These are phyloP conservation scores for Quercus berberidifolia DNA, from an alignment of 306 rosid genomes.

Conservation along the genomic window DNA sequence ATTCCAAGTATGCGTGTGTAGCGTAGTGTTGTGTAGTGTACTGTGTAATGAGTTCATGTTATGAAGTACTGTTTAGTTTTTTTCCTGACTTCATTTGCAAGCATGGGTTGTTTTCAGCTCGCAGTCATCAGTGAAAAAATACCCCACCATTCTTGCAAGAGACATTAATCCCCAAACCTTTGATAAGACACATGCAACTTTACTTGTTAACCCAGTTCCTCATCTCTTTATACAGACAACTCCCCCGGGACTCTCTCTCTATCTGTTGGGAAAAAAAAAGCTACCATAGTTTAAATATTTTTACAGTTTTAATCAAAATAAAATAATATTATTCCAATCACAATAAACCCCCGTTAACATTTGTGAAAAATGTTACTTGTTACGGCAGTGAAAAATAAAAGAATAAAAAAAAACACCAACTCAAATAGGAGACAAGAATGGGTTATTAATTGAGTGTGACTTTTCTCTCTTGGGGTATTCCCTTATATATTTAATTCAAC, in stretches of 20 bases:
- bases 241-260: slow-evolving; percentile 3
- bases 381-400: no score
- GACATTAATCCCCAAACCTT: slow-evolving; percentile 30
- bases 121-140: slow-evolving; percentile 21
- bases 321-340: no score
- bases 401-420: not conserved
- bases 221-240: slow-evolving; percentile 28
- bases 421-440: slow-evolving; percentile 6
- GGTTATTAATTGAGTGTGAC: slow-evolving; percentile 35
- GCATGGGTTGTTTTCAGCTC: slow-evolving; percentile 22
- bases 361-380: no score
- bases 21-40: not conserved
- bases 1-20: not conserved
- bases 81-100: slow-evolving; percentile 25
- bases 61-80: not conserved
- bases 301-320: no score
- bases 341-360: fast-evolving
- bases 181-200: slow-evolving; percentile 37
- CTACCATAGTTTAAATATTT: no score
- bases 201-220: slow-evolving; percentile 24
- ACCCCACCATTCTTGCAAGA: slow-evolving; percentile 41
- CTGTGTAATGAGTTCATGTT: slow-evolving; percentile 16
- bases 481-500: slow-evolving; percentile 41
- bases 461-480: slow-evolving; percentile 33
- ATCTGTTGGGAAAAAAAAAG: not conserved